Conservation (phyloP, 75 land plant genomes). For the Pinus taeda region DNA sequence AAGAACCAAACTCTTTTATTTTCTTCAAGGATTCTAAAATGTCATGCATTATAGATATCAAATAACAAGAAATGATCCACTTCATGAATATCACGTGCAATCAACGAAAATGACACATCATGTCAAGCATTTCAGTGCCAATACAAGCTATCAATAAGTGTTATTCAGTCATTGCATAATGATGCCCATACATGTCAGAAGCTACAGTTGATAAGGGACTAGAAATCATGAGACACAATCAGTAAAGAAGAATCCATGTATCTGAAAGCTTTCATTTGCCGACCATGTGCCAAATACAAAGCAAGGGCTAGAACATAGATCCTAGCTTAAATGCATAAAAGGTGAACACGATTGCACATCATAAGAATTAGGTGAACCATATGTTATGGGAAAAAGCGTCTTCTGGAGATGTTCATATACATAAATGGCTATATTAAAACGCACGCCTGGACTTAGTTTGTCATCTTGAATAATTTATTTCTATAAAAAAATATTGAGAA, state of each 20-base stretch:
- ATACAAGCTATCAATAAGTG: slow-evolving; percentile 2
- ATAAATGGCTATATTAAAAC: too few relatives aligned
- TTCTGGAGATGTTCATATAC: background rate
- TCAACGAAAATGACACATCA: background rate
- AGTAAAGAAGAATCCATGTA: background rate
- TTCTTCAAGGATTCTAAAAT: background rate
- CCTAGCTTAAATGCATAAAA: background rate
- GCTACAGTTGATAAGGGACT: background rate
- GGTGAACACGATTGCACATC: too few relatives aligned
- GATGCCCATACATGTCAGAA: background rate
- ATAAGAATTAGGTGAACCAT: background rate
- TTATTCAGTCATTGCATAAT: background rate
- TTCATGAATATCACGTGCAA: background rate
- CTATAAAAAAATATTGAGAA: too few relatives aligned
- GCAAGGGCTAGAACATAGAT: background rate
- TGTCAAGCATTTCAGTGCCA: background rate
- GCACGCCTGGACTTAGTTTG: too few relatives aligned
- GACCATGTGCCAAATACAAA: background rate
- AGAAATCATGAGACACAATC: background rate
- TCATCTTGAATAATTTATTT: too few relatives aligned
- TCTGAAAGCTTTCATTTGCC: background rate
- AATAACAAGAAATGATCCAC: background rate
- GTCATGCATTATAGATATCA: background rate
- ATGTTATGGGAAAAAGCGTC: background rate
- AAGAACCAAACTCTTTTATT: background rate